Conservation (phyloP, 2,329 filamentous ascomycete species). For the Fusarium marasasianum region DNA sequence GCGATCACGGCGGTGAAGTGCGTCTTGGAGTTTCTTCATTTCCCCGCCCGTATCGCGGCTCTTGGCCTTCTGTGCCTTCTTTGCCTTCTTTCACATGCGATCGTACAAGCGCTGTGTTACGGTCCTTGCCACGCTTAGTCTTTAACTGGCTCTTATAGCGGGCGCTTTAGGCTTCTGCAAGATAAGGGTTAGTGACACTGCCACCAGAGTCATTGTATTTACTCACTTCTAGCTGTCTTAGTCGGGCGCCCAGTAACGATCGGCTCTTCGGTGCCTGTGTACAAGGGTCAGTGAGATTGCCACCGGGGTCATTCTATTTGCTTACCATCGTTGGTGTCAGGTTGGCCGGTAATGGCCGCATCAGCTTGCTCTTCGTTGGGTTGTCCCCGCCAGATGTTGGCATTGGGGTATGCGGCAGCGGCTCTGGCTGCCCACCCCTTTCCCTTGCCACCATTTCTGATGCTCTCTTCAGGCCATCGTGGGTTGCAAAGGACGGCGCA, state of each 20-base stretch:
- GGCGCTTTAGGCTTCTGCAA: neutral
- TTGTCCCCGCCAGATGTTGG: neutral
- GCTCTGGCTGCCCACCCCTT: neutral
- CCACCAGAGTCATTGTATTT: neutral
- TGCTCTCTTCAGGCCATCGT: neutral
- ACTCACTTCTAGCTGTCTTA: no score
- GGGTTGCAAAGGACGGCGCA: neutral
- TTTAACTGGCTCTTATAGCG: neutral
- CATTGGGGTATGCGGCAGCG: neutral
- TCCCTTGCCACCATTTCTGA: neutral
- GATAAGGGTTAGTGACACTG: neutral
- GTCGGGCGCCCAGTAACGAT: no score
- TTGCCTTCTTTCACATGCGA: neutral
- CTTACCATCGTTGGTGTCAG: neutral
- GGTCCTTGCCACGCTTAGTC: neutral
- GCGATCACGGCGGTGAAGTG: no score
- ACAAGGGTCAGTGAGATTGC: neutral
- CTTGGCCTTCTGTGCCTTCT: no score
- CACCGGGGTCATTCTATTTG: neutral
- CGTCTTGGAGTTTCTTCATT: no score
- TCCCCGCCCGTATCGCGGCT: no score
- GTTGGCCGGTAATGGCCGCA: neutral
- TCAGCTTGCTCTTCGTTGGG: neutral
- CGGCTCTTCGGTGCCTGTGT: no score
- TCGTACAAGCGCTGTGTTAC: neutral